Evolutionary conservation across 2,329 filamentous ascomycete genomes (phyloP), one percentile per base, ranked within the genome.

Genomic region (Phialemonium atrogriseum): DNA sequence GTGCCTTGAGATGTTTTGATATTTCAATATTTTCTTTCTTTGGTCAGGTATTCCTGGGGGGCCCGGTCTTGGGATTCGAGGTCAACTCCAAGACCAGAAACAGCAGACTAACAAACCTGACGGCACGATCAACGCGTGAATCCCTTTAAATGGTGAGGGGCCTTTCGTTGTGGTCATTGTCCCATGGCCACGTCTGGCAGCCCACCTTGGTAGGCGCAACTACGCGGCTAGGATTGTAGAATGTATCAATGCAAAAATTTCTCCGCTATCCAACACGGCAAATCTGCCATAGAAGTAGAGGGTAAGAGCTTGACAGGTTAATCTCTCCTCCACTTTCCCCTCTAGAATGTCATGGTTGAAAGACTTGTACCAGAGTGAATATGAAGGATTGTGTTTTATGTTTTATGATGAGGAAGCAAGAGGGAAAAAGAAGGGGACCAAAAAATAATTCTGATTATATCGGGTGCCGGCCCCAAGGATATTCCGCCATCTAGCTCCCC

Each of bases 261-360:
- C 53, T 56, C 54, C 44, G 44, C 46, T 48, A 45, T 39, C 47
- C 52, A 46, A 54, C 34, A 35, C 37, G 44, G 45, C 44, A 39
- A 39, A 44, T 42, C 37, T 30, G 21, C 22, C 27, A 14, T 38
- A 47, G 55, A 58, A 58, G 53, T 59, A 65, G 56, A 65, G 55
- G 63, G 65, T 67, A 68, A 69, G 64, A 58, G 56, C 54, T 54
- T 59, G 62, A 55, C 42, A 40, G 36, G 50, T 64, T 55, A 35
- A 47, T 78, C 76, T 82, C 50, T 76, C 76, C 74, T 74, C 68
- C 75, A 70, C 62, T 80, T 81, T 81, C 77, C 77, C 77, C 75
- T 80, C 77, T 69, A 64, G 56, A 51, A 47, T 45, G 46, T 45
- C 62, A 64, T 68, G 63, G 70, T 63, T 61, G 54, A 59, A 57